Conservation (phyloP, 129 eudicot genomes). For the Flaveria trinervia region DNA sequence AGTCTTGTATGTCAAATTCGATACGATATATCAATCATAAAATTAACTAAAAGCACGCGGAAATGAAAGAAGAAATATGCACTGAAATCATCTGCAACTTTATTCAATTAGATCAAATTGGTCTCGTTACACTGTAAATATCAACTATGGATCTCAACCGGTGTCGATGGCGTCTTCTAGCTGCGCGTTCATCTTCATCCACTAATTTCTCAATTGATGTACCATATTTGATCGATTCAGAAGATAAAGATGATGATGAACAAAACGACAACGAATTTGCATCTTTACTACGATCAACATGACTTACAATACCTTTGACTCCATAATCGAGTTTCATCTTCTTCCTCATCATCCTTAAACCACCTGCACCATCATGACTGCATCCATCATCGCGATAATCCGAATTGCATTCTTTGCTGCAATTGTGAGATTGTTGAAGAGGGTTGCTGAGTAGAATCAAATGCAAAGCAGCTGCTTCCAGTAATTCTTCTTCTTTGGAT, state of each 20-base stretch:
- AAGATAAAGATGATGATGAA: slow-evolving; percentile 12
- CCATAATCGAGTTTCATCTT: slow-evolving; percentile 12
- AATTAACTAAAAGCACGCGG: background rate
- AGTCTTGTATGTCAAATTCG: background rate
- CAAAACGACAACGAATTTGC: slow-evolving; percentile 13
- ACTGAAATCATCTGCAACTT: background rate
- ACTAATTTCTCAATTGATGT: background rate
- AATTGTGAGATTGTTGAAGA: background rate
- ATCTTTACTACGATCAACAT: background rate
- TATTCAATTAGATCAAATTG: slow-evolving; percentile 3
- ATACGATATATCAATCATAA: too few species aligned
- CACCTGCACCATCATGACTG: slow-evolving; percentile 1
- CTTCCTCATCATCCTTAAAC: slow-evolving; percentile 15
- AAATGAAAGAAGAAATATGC: background rate
- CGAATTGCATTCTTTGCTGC: background rate
- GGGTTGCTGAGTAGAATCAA: slow-evolving; percentile 30
- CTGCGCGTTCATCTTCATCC: background rate
- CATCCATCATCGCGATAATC: too few species aligned
- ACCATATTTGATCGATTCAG: slow-evolving; percentile 22
- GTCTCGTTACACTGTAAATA: slow-evolving; percentile 22
- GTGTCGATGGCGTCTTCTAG: background rate
- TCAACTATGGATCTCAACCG: slow-evolving; percentile 25
- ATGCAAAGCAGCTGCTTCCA: slow-evolving; percentile 37
- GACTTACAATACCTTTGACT: background rate
- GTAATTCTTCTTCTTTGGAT: slow-evolving; percentile 8